Percentiles rank a stretch among this genome's conserved stretches.
These are phyloP conservation scores for Ballota nigra DNA, from an alignment of 257 asterid genomes.

Conservation along the genomic window DNA sequence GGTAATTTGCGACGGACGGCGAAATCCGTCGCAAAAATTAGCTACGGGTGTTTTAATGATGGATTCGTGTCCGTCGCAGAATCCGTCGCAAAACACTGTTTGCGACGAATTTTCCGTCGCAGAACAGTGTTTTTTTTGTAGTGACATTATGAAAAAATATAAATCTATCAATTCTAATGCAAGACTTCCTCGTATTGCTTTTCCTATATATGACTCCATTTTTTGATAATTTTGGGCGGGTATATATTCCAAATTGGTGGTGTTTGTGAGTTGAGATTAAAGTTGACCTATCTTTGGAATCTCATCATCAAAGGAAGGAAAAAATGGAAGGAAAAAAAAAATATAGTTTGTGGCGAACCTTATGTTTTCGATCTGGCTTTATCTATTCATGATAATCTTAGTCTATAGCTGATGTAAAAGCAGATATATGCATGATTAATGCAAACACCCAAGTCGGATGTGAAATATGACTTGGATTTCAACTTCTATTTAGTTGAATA, in stretches of 20 bases:
- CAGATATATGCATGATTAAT: constrained; percentile 33
- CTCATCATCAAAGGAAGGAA: constrained; percentile 60
- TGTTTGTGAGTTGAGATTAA: constrained; percentile 31
- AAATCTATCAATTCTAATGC: too few species aligned
- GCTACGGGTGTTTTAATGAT: too few species aligned
- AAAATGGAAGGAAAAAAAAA: constrained; percentile 36
- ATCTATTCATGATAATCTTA: constrained; percentile 37
- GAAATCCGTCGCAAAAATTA: too few species aligned
- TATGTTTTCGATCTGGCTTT: constrained; percentile 43
- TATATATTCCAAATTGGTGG: constrained; percentile 61
- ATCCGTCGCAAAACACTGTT: too few species aligned
- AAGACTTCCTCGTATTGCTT: too few species aligned
- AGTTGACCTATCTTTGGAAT: constrained; percentile 46
- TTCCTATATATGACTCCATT: too few species aligned
- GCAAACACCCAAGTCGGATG: constrained; percentile 48
- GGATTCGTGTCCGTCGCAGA: too few species aligned
- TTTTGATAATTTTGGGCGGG: constrained; percentile 20
- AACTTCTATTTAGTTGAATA: constrained; percentile 45
- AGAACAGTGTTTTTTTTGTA: too few species aligned
- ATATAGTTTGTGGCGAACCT: constrained; percentile 71
- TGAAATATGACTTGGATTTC: constrained; percentile 82
- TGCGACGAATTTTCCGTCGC: too few species aligned
- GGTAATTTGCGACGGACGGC: too few species aligned
- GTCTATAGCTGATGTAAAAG: constrained; percentile 35
- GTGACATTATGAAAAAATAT: too few species aligned